Evolutionary conservation across 2,329 filamentous ascomycete genomes (phyloP), one percentile per base, ranked within the genome.

Genomic region (Chalaropsis ovoidea): DNA sequence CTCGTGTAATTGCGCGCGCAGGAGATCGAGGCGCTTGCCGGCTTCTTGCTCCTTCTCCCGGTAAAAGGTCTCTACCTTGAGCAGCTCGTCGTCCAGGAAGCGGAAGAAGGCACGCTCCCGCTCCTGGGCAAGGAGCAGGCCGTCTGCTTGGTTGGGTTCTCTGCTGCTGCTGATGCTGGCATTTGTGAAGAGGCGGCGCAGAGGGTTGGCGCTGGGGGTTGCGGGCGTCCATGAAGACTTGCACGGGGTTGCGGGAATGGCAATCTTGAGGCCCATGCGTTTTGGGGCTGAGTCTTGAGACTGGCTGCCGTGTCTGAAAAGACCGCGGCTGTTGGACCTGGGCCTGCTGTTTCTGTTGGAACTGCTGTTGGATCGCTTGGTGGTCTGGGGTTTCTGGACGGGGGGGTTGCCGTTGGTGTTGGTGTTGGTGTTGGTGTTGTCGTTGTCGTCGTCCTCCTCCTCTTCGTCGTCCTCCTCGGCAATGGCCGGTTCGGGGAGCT

Each of bases 21-120:
- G 79, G 3, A 87, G 74, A 0, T 79, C 77, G 27, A 96, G 77
- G 1, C 92, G 84, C 65, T 86, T 78, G 0, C 85, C 87, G 0
- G 93, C 90, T 72, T 96, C 90, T 35, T 89, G 82, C 73, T 99
- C 94, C 73, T 96, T 96, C 70, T 84, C 77, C 70, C 84, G 86
- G 77, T 97, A 97, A 72, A 99, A 99, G 0, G 79, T 76, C 73
- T 99, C 92, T 11, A 99, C 90, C 76, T 97, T 99, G n/a, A 86
- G 81, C 15, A 99, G 78, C 75, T 99, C 88, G 10, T 78, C 78
- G 70, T 96, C 90, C 64, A 99, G 78, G 71, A 94, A 99, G 0
- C 79, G 76, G 74, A 92, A 93, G 72, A 99, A 97, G 15, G 96
- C 89, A n/a, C 81, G 82, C 74, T 95, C 86, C 19, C 85, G 82